Evolutionary conservation across 345 rosid genomes (phyloP).

Genomic region (Eucalyptus marginata): DNA sequence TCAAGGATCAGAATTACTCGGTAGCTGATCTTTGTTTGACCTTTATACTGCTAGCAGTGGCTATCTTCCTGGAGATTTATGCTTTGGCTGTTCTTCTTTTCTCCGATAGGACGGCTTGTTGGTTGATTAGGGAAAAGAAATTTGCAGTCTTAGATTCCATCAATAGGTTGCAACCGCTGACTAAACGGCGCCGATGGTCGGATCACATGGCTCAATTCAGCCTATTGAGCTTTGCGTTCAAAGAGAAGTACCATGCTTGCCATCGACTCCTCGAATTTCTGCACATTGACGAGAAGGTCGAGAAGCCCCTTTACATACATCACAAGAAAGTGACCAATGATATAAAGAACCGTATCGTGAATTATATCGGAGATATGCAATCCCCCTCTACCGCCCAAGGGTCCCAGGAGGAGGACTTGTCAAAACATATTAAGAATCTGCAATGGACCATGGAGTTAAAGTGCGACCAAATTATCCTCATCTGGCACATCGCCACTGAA

Average conservation of each 20-base stretch:
- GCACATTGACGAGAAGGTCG: not conserved
- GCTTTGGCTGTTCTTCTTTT: not conserved
- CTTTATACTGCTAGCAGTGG: not conserved
- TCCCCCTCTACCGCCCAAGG: fast-evolving
- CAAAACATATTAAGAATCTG: not conserved
- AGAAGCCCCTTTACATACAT: not conserved
- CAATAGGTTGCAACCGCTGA: not conserved
- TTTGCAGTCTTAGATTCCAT: not conserved
- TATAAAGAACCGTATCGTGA: fast-evolving
- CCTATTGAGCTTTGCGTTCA: not conserved
- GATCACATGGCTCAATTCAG: not conserved
- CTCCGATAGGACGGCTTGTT: not conserved
- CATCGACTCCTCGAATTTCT: not conserved
- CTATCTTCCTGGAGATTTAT: not conserved
- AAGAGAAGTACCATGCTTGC: not conserved
- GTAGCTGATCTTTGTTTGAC: not conserved
- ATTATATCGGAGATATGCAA: fast-evolving
- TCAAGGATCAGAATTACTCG: not conserved
- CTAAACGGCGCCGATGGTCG: not conserved
- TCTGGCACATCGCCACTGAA: not conserved
- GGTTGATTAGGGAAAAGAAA: not conserved
- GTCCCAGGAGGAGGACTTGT: fast-evolving
- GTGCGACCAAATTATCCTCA: not conserved
- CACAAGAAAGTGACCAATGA: not conserved
- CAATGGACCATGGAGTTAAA: not conserved